These are phyloP conservation scores for Entomortierella parvispora DNA, from an alignment of 192 early-diverging fungal genomes.

Conservation along the genomic window DNA sequence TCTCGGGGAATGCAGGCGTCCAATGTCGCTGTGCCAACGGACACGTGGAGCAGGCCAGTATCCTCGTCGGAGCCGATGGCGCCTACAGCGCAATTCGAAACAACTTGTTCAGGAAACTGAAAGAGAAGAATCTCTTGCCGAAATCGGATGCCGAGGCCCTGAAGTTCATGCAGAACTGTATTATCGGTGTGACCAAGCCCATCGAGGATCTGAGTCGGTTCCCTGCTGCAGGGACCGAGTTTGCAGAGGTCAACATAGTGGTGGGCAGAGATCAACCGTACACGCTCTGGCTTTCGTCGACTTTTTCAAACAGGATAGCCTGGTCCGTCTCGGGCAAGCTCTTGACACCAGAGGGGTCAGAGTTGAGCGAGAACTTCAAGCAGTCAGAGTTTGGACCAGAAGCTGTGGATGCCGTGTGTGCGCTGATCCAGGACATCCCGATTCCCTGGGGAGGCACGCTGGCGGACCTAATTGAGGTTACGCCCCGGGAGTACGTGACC, in stretches of 20 bases:
- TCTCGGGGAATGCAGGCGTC: constrained; percentile 30
- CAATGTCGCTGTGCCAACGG: constrained; percentile 46
- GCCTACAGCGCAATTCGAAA: constrained; percentile 25
- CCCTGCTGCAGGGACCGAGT: constrained; percentile 6
- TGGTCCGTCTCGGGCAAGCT: constrained; percentile 40
- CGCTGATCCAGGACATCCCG: constrained; percentile 26
- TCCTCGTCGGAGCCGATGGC: constrained; percentile 35
- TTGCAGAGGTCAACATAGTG: constrained; percentile 15
- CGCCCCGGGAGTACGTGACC: constrained; percentile 19
- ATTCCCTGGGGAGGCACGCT: constrained; percentile 29
- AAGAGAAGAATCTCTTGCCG: constrained; percentile 24
- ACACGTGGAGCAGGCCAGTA: constrained; percentile 24
- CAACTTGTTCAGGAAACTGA: constrained; percentile 17
- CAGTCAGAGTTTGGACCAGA: constrained; percentile 48
- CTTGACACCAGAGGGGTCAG: constrained; percentile 19
- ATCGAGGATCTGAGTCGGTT: constrained; percentile 6
- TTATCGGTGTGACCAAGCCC: constrained; percentile 18
- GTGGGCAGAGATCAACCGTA: constrained; percentile 21
- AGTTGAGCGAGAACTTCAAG: constrained; percentile 23
- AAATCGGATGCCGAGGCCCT: constrained; percentile 30
- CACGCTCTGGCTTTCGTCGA: constrained; percentile 26
- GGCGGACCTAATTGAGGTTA: constrained; percentile 20
- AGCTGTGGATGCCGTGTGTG: constrained; percentile 36
- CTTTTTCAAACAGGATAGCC: constrained; percentile 9
- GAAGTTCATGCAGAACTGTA: constrained; percentile 19